Percentiles rank a stretch among this genome's conserved stretches.
phyloP scores from a whole-genome alignment of 106 monocot species.

The Gastrodia elata region DNA sequence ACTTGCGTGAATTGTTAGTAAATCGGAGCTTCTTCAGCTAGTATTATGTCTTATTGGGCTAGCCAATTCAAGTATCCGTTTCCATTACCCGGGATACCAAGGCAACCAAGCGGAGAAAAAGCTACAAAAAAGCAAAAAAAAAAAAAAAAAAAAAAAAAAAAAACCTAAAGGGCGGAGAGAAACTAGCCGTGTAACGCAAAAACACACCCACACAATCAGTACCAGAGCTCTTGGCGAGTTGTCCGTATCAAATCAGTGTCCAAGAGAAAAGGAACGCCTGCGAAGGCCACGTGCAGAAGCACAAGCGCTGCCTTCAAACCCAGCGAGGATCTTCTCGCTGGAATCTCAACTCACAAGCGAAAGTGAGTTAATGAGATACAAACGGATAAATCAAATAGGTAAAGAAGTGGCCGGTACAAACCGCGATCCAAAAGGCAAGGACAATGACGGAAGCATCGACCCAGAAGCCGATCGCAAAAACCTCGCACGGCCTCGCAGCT shows the following conservation, averaged over 20 bases:
- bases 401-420: not conserved
- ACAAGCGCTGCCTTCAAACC: slow-evolving; percentile 40
- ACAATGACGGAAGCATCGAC: slow-evolving; percentile 6
- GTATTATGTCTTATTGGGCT: no score
- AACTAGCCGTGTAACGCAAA: not conserved
- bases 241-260: slow-evolving; percentile 38
- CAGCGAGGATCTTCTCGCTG: slow-evolving; percentile 46
- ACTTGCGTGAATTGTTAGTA: not conserved
- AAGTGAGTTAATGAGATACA: not conserved
- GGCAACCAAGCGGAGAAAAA: not conserved
- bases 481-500: slow-evolving; percentile 1
- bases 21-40: no score
- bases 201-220: not conserved
- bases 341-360: slow-evolving; percentile 5
- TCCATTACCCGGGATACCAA: no score
- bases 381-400: not conserved
- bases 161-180: no score
- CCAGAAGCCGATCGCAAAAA: slow-evolving; percentile 1
- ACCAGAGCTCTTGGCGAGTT: slow-evolving; percentile 39
- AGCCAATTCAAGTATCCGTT: no score
- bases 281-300: slow-evolving; percentile 39
- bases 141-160: not conserved
- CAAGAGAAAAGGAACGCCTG: slow-evolving; percentile 43
- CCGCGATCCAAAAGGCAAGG: slow-evolving; percentile 19
- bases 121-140: not conserved